These are phyloP conservation scores for Parasarocladium wereldwijsianum DNA, from an alignment of 2,329 filamentous ascomycete species.

Conservation along the genomic window DNA sequence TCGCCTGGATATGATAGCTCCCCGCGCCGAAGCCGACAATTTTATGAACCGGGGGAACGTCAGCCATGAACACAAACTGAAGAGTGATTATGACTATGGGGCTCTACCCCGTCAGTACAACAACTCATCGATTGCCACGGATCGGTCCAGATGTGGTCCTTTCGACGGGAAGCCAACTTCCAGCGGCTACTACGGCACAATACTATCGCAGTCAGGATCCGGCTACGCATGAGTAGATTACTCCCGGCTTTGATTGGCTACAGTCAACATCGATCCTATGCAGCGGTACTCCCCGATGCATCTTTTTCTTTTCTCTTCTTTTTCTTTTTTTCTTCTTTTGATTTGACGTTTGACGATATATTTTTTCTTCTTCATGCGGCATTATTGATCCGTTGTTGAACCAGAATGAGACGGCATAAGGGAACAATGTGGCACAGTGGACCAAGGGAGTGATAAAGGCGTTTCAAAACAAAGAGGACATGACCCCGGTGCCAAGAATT, in stretches of 20 bases:
- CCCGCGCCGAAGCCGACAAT: conserved; percentile 20
- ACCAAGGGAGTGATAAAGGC: too few species aligned
- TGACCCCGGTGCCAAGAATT: too few species aligned
- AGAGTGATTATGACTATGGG: conserved; percentile 31
- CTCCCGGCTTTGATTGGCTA: too few species aligned
- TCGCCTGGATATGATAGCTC: conserved; percentile 34
- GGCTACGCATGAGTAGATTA: conserved; percentile 19
- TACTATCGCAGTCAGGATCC: conserved; percentile 31
- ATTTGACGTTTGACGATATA: conserved; percentile 3
- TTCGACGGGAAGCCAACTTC: conserved; percentile 39
- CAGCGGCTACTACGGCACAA: conserved; percentile 37
- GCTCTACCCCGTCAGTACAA: conserved; percentile 30
- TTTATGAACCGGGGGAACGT: conserved; percentile 16
- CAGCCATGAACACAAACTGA: conserved; percentile 25
- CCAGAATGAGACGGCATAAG: too few species aligned
- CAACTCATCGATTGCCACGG: conserved; percentile 22
- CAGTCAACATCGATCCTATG: too few species aligned
- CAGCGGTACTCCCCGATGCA: too few species aligned
- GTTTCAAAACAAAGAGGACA: too few species aligned
- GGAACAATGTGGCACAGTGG: too few species aligned
- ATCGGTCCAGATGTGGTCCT: conserved; percentile 25
- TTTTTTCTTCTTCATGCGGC: conserved; percentile 3
- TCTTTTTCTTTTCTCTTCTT: conserved; percentile 3
- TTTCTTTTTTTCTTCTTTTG: too few species aligned
- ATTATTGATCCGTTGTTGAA: too few species aligned